Conservation (phyloP, 1,139 yeast species). For the Yamadazyma mexicana region DNA sequence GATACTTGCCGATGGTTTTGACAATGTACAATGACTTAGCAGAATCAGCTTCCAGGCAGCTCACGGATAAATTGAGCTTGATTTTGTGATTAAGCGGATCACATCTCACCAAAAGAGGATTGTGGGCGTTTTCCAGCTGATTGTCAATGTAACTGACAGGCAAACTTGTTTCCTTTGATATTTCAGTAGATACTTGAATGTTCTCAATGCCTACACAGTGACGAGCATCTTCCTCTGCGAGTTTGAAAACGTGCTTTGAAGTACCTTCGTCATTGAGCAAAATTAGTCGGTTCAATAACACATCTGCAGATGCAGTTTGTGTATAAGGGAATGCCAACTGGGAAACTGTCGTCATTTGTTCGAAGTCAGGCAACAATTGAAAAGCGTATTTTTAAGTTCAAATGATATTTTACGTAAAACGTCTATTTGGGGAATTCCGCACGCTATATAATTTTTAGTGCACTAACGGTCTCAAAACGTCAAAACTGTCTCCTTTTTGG, state of each 20-base stretch:
- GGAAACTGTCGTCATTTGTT: conserved; percentile 9
- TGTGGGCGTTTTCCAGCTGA: conserved; percentile 2
- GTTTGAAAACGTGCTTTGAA: conserved; percentile 19
- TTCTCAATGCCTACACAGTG: conserved; percentile 18
- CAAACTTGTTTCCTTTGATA: conserved; percentile 11
- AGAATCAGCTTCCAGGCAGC: conserved; percentile 7
- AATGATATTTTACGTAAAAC: no score
- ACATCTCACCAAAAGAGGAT: conserved; percentile 31
- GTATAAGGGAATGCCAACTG: conserved; percentile 28
- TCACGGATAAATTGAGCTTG: conserved; percentile 29
- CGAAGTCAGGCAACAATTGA: background rate
- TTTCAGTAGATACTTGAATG: conserved; percentile 12
- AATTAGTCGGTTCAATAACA: conserved; percentile 24
- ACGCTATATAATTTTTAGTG: no score
- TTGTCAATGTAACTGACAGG: conserved; percentile 28
- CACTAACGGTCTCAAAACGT: no score
- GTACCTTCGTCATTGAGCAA: conserved; percentile 24
- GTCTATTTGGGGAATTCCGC: no score
- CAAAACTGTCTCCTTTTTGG: no score
- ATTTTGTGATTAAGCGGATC: conserved; percentile 22
- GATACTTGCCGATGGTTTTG: conserved; percentile 20
- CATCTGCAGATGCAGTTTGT: conserved; percentile 12
- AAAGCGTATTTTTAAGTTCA: background rate
- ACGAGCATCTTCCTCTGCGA: conserved; percentile 15
- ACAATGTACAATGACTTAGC: conserved; percentile 28